A percentile compares a stretch with the other conserved stretches of the same genome.
These are phyloP conservation scores for Miamiensis avidus DNA, from an alignment of 169 alveolate genomes.

Conservation along the genomic window DNA sequence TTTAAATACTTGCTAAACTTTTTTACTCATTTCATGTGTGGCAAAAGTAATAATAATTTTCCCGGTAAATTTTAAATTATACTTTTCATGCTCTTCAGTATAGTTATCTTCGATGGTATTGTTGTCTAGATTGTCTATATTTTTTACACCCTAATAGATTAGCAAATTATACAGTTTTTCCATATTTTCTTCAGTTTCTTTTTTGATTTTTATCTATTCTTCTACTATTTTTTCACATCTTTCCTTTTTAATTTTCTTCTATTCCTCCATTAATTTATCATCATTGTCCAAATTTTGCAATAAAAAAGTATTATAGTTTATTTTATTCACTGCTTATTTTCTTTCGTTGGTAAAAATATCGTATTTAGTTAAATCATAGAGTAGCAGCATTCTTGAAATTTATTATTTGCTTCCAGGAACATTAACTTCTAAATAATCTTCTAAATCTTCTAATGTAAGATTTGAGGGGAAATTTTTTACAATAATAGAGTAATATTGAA, in stretches of 20 bases:
- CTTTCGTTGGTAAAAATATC: neutral
- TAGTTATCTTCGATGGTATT: neutral
- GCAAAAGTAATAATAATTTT: slow-evolving; percentile 14
- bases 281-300: neutral
- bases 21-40: neutral
- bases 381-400: neutral
- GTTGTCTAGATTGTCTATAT: neutral
- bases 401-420: neutral
- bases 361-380: neutral
- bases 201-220: too few species aligned
- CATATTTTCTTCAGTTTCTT: neutral
- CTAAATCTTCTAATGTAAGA: neutral
- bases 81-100: neutral
- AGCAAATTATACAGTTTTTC: neutral
- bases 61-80: neutral
- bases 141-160: too few species aligned
- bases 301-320: too few species aligned
- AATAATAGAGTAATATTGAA: neutral
- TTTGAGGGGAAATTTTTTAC: neutral
- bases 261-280: neutral
- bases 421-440: neutral
- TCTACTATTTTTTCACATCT: too few species aligned
- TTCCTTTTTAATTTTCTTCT: neutral
- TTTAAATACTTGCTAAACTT: slow-evolving; percentile 1
- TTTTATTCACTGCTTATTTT: too few species aligned